Conservation (phyloP, 2,329 filamentous ascomycete species). For the Monosporascus cannonballus region DNA sequence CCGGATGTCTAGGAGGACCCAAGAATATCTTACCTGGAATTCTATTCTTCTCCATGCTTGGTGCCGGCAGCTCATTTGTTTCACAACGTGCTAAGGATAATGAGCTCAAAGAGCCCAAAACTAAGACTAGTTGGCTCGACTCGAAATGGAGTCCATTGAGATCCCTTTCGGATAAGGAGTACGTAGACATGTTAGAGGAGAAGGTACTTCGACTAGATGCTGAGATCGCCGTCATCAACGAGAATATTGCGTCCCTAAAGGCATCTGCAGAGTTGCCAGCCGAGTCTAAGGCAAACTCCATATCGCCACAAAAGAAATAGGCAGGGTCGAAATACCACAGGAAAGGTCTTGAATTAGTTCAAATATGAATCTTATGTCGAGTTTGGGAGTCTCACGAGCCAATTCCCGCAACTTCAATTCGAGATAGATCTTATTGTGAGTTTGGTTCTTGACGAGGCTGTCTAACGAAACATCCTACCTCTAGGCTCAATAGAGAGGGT, state of each 20-base stretch:
- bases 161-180: constrained; percentile 64
- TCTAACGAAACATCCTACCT: no score
- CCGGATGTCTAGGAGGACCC: constrained; percentile 37
- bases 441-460: no score
- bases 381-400: no score
- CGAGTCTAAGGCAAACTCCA: background rate
- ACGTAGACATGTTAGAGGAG: constrained; percentile 62
- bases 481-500: no score
- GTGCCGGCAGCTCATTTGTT: constrained; percentile 29
- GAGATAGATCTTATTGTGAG: no score
- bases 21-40: constrained; percentile 47
- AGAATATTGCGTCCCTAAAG: constrained; percentile 53
- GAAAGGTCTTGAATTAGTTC: no score
- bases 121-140: constrained; percentile 35
- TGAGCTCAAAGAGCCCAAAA: constrained; percentile 7
- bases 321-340: no score
- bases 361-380: no score
- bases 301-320: no score
- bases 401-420: no score
- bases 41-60: constrained; percentile 39
- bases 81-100: constrained; percentile 11
- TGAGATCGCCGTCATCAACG: constrained; percentile 74
- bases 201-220: constrained; percentile 66
- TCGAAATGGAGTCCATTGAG: constrained; percentile 70
- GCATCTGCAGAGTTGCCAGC: constrained; percentile 6